phyloP scores from a whole-genome alignment of 2,329 filamentous ascomycete species.

The Claviceps digitariae region DNA sequence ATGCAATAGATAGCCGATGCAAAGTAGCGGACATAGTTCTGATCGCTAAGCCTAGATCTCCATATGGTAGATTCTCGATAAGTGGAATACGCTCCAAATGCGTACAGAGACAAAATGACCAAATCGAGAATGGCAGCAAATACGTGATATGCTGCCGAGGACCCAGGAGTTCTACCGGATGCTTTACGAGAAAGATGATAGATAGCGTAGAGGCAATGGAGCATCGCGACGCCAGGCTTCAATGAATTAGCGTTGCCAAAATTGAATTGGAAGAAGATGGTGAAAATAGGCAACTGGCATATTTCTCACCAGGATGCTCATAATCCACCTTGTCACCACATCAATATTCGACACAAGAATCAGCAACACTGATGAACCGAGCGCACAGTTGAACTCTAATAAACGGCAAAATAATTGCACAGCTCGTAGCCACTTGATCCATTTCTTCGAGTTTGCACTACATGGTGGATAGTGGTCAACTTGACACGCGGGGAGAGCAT shows the following conservation, averaged over 20 bases:
- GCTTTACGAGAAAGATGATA: slow-evolving; percentile 66
- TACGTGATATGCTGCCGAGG: slow-evolving; percentile 77
- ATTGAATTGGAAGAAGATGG: not conserved
- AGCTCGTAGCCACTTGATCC: slow-evolving; percentile 55
- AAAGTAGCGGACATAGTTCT: slow-evolving; percentile 43
- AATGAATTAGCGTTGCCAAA: not conserved
- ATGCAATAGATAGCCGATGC: slow-evolving; percentile 55
- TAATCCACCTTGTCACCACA: slow-evolving; percentile 55
- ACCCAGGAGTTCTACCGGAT: slow-evolving; percentile 58
- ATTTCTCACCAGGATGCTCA: slow-evolving; percentile 57
- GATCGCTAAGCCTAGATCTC: slow-evolving; percentile 51
- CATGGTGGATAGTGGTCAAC: slow-evolving; percentile 50
- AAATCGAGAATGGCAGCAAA: slow-evolving; percentile 66
- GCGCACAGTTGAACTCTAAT: slow-evolving; percentile 52
- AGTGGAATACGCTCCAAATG: slow-evolving; percentile 36
- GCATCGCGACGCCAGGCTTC: slow-evolving; percentile 61
- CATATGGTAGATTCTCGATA: slow-evolving; percentile 38
- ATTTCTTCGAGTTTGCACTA: slow-evolving; percentile 53
- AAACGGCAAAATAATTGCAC: slow-evolving; percentile 56
- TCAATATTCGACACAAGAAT: slow-evolving; percentile 61
- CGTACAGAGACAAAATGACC: slow-evolving; percentile 39
- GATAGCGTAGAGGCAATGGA: slow-evolving; percentile 63
- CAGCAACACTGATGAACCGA: slow-evolving; percentile 60
- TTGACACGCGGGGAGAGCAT: slow-evolving; percentile 49
- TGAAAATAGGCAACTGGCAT: not conserved